Base-by-base conservation (phyloP, 345 rosid species). In the Euclidium syriacum region DNA sequence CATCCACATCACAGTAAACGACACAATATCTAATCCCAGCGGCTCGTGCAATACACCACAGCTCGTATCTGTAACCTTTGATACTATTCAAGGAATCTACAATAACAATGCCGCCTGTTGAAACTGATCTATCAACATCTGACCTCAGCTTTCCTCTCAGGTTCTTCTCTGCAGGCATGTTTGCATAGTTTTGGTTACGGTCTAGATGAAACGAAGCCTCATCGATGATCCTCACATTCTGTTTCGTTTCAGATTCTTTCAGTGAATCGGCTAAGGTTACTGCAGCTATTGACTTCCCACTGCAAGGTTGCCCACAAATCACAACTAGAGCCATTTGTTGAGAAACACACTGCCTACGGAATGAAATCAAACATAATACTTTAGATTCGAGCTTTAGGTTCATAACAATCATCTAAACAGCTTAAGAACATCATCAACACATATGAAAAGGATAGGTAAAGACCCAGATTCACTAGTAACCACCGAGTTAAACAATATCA, bases 21-120 rank as follows among this genome's bases (percentile, higher is more conserved):
- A 90, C 87, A 29, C 99, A 84, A 60, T 95, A 86, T 78, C 96
- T 83, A 63, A 77, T 85, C 35, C 96, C 91, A 0, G 96, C 80
- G 10, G 96, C 95, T 14, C 96, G 95, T 3, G 99, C 99, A 62
- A 95, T 74, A 65, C 99, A 90, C 99, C 96, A 95, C 6, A 90
- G 71, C 79, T 95, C 96, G 3, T 90, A 95, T 70, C 96, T 80
- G 66, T 90, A 90, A 55, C 99, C 97, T 78, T 95, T 95, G 63
- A 95, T 90, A 70, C 80, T 86, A 63, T 95, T 90, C 81, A 90
- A 77, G 32, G 99, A 95, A 83, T 95, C 97, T 18, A 90, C 86
- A 11, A 95, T 86, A 42, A 88, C 77, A 11, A 90, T 78, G 33
- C 73, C 85, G 25, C 92, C 97, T 77, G 73, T 90, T 0, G 96